Base-by-base conservation (phyloP, 495 filamentous ascomycete species). In the Podospora pseudocomata region DNA sequence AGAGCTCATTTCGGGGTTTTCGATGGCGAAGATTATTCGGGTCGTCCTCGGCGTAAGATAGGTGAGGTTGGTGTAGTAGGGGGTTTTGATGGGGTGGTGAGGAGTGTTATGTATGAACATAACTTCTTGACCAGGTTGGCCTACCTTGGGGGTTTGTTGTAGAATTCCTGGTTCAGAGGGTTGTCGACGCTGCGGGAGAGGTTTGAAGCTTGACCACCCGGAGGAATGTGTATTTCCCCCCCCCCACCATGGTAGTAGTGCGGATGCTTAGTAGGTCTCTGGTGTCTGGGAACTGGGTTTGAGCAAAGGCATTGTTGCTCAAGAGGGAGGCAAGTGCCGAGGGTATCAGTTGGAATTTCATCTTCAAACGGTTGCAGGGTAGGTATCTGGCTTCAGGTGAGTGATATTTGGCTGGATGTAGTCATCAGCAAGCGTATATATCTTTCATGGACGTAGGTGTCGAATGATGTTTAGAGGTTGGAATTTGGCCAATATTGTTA, bases 1-100 rank as follows among this genome's bases (percentile, higher is more conserved):
- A 73, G 23, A 87, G 79, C 72, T 87, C 85, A 70, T 87, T 86
- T 7, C 85, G 84, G 0, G 83, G 23, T 23, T 86, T 73, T 86
- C 84, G 66, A 83, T 84, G 16, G 81, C 84, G 65, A 85, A 84
- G 60, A 87, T 86, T 0, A 84, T 87, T 87, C 0, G 85, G 83
- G 67, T 87, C 84, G 66, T 87, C 84, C 60, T 85, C 78, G 27
- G 84, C 84, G 60, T 84, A 23, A 23, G 23, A 23, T 23, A 87
- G 0, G 81, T 82, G 4, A 86, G 74, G 49, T 84, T 83, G n/a
- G 81, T 86, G 69, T 84, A 84, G 23, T 23, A 23, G 1, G 19
- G 78, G 81, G 70, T 87, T 87, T 18, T 73, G 70, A 68, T 87
- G 85, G 0, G 81, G 84, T 19, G 86, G 23, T 23, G 5, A 85